These are phyloP conservation scores for Russula lepida DNA, from an alignment of 768 basidiomycete species.

Conservation along the genomic window DNA sequence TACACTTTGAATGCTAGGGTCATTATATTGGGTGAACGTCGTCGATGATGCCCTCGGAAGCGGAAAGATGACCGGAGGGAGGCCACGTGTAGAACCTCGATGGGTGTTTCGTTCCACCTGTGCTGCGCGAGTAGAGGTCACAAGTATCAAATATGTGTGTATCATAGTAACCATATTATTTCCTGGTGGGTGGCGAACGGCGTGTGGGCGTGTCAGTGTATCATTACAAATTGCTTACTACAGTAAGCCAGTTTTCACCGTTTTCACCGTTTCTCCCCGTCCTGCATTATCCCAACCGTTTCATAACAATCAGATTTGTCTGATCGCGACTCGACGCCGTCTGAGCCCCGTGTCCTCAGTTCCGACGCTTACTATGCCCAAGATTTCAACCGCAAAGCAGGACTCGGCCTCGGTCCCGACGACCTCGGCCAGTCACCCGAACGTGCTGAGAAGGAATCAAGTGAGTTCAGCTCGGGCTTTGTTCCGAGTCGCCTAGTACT, in stretches of 20 bases:
- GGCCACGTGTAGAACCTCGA: neutral
- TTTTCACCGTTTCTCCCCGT: neutral
- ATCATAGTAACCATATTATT: no score
- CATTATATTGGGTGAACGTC: neutral
- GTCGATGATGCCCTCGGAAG: neutral
- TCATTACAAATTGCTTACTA: neutral
- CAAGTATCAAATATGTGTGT: no score
- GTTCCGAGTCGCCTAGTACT: neutral
- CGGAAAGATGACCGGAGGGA: no score
- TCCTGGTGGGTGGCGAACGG: no score
- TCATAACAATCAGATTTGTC: neutral
- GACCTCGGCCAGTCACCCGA: conserved; percentile 17
- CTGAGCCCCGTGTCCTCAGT: neutral
- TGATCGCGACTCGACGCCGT: neutral
- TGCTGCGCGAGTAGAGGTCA: no score
- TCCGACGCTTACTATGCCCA: conserved; percentile 14
- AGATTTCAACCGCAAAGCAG: conserved; percentile 7
- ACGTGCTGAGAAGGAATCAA: conserved; percentile 27
- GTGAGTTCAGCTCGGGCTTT: conserved; percentile 19
- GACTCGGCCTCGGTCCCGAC: conserved; percentile 21
- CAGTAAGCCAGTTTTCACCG: neutral
- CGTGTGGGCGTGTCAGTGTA: no score
- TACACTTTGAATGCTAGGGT: neutral
- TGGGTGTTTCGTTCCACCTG: no score
- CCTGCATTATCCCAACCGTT: neutral